phyloP scores from a whole-genome alignment of 257 asterid species.

The Mentha longifolia region DNA sequence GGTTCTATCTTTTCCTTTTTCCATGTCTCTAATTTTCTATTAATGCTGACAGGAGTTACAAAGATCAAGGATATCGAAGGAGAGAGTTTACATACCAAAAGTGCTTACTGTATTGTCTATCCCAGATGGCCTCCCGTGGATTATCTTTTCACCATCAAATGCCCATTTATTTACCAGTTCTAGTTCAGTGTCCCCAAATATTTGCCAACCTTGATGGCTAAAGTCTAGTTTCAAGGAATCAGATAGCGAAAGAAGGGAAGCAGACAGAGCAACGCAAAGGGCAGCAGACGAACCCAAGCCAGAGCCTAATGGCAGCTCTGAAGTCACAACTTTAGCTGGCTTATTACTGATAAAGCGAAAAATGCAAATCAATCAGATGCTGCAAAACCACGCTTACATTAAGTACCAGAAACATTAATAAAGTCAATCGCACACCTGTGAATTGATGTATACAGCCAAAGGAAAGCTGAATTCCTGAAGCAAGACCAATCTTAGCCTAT shows the following conservation, averaged over 20 bases:
- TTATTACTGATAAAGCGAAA: constrained; percentile 56
- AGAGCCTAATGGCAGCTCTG: constrained; percentile 96
- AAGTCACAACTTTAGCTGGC: constrained; percentile 77
- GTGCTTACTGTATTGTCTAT: constrained; percentile 98
- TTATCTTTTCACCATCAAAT: constrained; percentile 90
- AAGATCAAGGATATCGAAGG: not conserved
- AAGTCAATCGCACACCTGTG: constrained; percentile 61
- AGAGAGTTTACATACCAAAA: constrained; percentile 63
- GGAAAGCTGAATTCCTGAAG: constrained; percentile 87
- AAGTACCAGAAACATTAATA: constrained; percentile 8
- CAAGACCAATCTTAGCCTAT: constrained; percentile 64
- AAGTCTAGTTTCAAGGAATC: constrained; percentile 68
- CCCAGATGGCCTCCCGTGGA: constrained; percentile 99
- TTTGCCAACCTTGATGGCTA: constrained; percentile 91
- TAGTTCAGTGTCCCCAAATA: constrained; percentile 68
- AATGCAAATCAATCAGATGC: constrained; percentile 31
- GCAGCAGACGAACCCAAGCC: constrained; percentile 99
- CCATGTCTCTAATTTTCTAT: not conserved
- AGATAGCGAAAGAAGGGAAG: constrained; percentile 79
- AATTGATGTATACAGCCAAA: constrained; percentile 84
- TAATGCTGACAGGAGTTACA: too few relatives aligned
- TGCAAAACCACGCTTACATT: constrained; percentile 10
- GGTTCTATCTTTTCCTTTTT: not conserved
- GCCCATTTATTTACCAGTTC: constrained; percentile 97
- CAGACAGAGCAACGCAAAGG: constrained; percentile 84